A percentile compares a stretch with the other conserved stretches of the same genome.
Evolutionary conservation across 1,139 yeast genomes (phyloP).

Genomic region (Spathaspora sp.): DNA sequence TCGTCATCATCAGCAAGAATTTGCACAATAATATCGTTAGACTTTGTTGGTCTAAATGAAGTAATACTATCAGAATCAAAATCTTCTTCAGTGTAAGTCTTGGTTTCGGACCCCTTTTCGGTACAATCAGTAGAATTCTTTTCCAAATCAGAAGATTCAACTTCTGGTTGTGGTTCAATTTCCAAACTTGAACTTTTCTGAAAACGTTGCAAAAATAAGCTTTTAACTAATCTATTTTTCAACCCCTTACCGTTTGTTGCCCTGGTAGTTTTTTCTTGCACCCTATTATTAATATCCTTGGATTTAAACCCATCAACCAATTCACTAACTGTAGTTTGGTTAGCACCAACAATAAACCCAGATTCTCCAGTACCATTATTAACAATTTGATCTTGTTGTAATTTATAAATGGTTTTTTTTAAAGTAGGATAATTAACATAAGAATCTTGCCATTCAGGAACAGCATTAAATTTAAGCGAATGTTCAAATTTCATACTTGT

Average conservation of each 20-base stretch:
- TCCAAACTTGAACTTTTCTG: conserved; percentile 2
- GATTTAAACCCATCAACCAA: conserved; percentile 20
- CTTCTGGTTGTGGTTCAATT: conserved; percentile 1
- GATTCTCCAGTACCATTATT: conserved; percentile 23
- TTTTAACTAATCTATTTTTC: conserved; percentile 14
- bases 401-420: conserved; percentile 57
- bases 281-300: conserved; percentile 3
- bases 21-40: conserved; percentile 2
- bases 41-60: conserved; percentile 9
- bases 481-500: conserved; percentile 66
- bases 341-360: conserved; percentile 23
- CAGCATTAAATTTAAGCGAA: conserved; percentile 74
- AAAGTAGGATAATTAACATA: conserved; percentile 66
- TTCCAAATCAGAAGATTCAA: conserved; percentile 9
- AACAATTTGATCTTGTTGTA: conserved; percentile 37
- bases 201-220: conserved; percentile 8
- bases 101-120: conserved; percentile 16
- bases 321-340: conserved; percentile 26
- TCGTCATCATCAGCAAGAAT: conserved; percentile 9
- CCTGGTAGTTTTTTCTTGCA: conserved; percentile 4
- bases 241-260: conserved; percentile 6
- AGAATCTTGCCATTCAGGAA: conserved; percentile 75
- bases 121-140: conserved; percentile 9
- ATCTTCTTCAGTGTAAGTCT: conserved; percentile 25
- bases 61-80: conserved; percentile 29